These are phyloP conservation scores for Coemansia sp. DNA, from an alignment of 192 early-diverging fungal species.

Conservation along the genomic window DNA sequence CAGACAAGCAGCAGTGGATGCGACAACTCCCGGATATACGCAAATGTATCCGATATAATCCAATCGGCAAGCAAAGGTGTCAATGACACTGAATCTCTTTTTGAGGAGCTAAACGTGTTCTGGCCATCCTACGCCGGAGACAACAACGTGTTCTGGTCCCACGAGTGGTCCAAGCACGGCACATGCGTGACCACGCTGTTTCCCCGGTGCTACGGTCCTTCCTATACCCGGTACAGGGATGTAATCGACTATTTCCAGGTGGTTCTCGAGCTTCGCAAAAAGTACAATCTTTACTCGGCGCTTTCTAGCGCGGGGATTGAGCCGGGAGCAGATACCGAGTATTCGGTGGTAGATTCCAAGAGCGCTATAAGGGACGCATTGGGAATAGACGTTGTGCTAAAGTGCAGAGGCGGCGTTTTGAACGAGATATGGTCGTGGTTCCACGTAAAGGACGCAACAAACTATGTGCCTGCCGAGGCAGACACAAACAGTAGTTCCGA, in stretches of 20 bases:
- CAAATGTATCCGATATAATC: conserved; percentile 56
- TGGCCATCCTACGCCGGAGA: conserved; percentile 70
- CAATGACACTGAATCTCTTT: conserved; percentile 7
- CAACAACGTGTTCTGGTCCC: conserved; percentile 75
- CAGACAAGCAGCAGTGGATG: conserved; percentile 54
- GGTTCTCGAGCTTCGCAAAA: conserved; percentile 52
- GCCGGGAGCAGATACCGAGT: conserved; percentile 34
- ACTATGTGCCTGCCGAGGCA: conserved; percentile 2
- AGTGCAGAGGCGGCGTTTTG: conserved; percentile 25
- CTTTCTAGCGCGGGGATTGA: conserved; percentile 50
- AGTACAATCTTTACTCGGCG: conserved; percentile 59
- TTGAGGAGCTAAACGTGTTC: conserved; percentile 56
- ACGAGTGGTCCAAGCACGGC: conserved; percentile 82
- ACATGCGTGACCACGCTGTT: conserved; percentile 67
- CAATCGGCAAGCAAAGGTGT: conserved; percentile 19
- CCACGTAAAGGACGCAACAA: conserved; percentile 18
- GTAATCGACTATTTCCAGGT: conserved; percentile 59
- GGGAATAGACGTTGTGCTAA: conserved; percentile 44
- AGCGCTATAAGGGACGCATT: conserved; percentile 18
- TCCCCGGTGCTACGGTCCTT: conserved; percentile 56
- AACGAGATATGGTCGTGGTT: conserved; percentile 51
- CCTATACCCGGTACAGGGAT: conserved; percentile 53
- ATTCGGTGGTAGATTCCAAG: conserved; percentile 33
- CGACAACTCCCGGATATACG: conserved; percentile 58
- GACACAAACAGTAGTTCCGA: too few relatives aligned